phyloP scores from a whole-genome alignment of 305 asterid species.

The Fraxinus angustifolia region DNA sequence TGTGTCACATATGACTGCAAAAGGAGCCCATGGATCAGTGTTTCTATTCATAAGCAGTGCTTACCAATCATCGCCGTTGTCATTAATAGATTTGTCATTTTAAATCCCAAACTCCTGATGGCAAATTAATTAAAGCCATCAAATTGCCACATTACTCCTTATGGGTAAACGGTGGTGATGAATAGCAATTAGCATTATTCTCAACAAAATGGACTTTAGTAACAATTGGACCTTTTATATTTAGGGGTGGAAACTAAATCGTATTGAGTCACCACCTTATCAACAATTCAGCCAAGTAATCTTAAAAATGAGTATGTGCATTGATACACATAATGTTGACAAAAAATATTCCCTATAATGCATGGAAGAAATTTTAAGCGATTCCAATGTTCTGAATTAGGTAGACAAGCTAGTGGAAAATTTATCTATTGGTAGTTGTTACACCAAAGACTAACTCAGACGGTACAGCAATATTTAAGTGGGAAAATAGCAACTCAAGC shows the following conservation, averaged over 20 bases:
- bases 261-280: not conserved
- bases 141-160: not conserved
- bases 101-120: not conserved
- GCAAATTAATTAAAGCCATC: not conserved
- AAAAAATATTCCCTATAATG: not conserved
- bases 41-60: not conserved
- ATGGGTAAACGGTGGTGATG: not conserved
- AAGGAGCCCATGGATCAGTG: constrained; percentile 15
- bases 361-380: not conserved
- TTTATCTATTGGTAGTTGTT: not conserved
- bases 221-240: not conserved
- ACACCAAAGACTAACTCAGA: not conserved
- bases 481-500: not conserved
- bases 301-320: not conserved
- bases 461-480: not conserved
- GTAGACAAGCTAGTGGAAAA: not conserved
- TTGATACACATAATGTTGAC: not conserved
- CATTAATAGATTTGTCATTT: not conserved
- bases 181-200: not conserved
- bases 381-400: not conserved
- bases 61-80: not conserved
- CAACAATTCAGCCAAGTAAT: not conserved
- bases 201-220: not conserved
- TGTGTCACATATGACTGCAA: constrained; percentile 87
- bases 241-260: not conserved